Evolutionary conservation across 495 filamentous ascomycete species (phyloP).

Genomic region (Aspergillus coremiiformis): DNA sequence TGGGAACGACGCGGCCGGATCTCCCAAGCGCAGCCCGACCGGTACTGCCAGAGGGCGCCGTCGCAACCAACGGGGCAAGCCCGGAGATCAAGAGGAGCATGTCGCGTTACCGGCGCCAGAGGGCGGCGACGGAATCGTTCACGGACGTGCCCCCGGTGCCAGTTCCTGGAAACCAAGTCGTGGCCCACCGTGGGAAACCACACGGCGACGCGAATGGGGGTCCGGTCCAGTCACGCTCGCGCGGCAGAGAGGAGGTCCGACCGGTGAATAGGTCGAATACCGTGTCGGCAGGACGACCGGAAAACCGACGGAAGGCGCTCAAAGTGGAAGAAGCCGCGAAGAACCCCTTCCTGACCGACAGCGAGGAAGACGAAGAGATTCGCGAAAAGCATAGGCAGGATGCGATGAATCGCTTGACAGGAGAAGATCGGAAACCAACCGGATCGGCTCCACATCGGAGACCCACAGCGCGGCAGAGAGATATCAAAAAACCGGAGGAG

Average conservation of each 20-base stretch:
- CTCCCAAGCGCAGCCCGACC: slow-evolving; percentile 7
- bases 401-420: slow-evolving; percentile 34
- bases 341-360: slow-evolving; percentile 1
- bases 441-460: slow-evolving; percentile 14
- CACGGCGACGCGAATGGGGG: not conserved
- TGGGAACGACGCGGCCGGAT: not conserved
- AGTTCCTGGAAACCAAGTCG: not conserved
- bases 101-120: slow-evolving; percentile 50
- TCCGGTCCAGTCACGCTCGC: not conserved
- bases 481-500: slow-evolving; percentile 9
- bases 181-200: slow-evolving; percentile 7
- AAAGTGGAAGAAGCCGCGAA: slow-evolving; percentile 4
- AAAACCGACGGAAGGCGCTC: not conserved
- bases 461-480: slow-evolving; percentile 14
- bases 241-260: not conserved
- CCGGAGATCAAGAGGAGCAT: slow-evolving; percentile 47
- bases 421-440: slow-evolving; percentile 15
- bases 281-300: not conserved
- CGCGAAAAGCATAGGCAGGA: slow-evolving; percentile 34
- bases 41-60: not conserved
- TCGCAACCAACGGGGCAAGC: not conserved
- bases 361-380: slow-evolving; percentile 35
- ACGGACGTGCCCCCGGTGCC: slow-evolving; percentile 25
- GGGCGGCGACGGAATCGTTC: slow-evolving; percentile 19
- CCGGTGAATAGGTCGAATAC: not conserved